Evolutionary conservation across 2,329 filamentous ascomycete species (phyloP).

Genomic region (Rutstroemia sp.): DNA sequence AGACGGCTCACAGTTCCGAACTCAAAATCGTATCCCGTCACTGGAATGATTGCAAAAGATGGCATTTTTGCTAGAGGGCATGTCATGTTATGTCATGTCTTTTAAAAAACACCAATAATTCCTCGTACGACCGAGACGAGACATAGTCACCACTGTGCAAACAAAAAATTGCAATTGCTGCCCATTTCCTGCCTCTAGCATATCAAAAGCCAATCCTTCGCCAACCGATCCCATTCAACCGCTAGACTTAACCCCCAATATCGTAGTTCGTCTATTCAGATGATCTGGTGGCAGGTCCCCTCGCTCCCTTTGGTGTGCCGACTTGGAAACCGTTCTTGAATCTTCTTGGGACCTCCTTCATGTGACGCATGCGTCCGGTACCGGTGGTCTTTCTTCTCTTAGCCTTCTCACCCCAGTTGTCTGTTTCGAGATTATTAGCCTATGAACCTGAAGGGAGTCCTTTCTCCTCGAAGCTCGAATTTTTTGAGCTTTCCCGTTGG

Average conservation of each 20-base stretch:
- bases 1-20: background rate
- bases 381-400: constrained; percentile 99
- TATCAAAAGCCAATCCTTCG: constrained; percentile 9
- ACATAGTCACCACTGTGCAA: background rate
- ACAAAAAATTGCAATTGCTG: constrained; percentile 7
- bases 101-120: background rate
- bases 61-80: constrained; percentile 27
- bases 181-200: constrained; percentile 5
- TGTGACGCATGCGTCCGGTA: constrained; percentile 90
- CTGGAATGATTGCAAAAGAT: constrained; percentile 23
- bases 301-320: constrained; percentile 77
- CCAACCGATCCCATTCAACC: constrained; percentile 24
- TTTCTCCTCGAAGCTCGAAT: no score
- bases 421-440: constrained; percentile 60
- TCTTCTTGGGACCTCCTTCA: constrained; percentile 85
- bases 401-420: constrained; percentile 99
- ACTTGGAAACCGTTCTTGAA: constrained; percentile 98
- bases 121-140: background rate
- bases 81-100: constrained; percentile 12
- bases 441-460: constrained; percentile 22
- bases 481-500: no score
- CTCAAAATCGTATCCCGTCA: background rate
- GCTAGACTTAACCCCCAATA: constrained; percentile 30
- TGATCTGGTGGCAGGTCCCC: constrained; percentile 45
- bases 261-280: constrained; percentile 31